Base-by-base conservation (phyloP, 768 basidiomycete species). In the Lactifluus hygrophoroides region DNA sequence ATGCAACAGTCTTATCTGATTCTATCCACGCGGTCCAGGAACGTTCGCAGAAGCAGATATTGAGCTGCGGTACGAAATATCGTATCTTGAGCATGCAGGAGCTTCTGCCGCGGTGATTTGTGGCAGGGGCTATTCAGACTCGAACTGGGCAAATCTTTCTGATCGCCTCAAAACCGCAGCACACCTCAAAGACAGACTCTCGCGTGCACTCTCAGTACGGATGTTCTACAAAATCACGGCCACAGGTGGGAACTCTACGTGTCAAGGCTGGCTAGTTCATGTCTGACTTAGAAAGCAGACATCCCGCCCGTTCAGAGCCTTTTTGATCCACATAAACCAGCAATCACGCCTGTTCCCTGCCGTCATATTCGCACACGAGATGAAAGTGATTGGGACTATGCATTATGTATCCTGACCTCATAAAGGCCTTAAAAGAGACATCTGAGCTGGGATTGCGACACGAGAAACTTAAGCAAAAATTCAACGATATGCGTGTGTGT, bases 351-450 rank as follows among this genome's bases (percentile, higher is more conserved):
- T 23, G 74, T 87, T 50, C 82, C 84, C 2, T 84, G 80, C 64
- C 71, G 75, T 35, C 66, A 64, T 45, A 78, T 87, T 45, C 74
- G 80, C 5, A 78, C 76, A 34, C 58, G 60, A 16, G 64, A 66
- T 1, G 62, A 58, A 28, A 73, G 80, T 56, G 69, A 76, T 54
- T 87, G 83, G 82, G 79, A 84, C 66, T 75, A 75, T 66, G 81
- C 77, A 19, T 65, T 85, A 56, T 80, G 78, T 66, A 73, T 83
- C 52, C 59, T 80, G 61, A 62, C 68, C 45, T 57, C 54, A 52
- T 58, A 50, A 61, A 37, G 40, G 42, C 34, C 51, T 53, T 38
- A 19, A 50, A n/a, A 25, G 45, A 43, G 43, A 48, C 13, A 25
- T 21, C 34, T 44, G 27, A 40, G 32, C 9, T 17, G 19, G 8